Percentiles rank a stretch among this genome's conserved stretches.
Evolutionary conservation across 768 basidiomycete species (phyloP).

Genomic region (Collybiopsis luxurians): DNA sequence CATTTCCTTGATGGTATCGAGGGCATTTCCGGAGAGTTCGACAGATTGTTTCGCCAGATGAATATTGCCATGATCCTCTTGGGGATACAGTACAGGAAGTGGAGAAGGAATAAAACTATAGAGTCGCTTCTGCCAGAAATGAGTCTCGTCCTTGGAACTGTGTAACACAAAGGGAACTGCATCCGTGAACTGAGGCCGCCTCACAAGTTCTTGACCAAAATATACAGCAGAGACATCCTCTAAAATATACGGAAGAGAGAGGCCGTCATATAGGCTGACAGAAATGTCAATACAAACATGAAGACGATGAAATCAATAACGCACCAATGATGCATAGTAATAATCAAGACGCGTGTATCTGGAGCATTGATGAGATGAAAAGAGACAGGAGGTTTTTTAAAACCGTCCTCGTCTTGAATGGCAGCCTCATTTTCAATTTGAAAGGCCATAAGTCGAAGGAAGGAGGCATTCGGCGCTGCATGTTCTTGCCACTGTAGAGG

Average conservation of each 20-base stretch:
- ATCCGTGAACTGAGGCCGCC: conserved; percentile 5
- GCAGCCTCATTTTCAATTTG: conserved; percentile 1
- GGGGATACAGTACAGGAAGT: neutral
- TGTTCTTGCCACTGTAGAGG: conserved; percentile 4
- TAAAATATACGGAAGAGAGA: conserved; percentile 6
- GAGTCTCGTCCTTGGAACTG: conserved; percentile 3
- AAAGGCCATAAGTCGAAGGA: neutral
- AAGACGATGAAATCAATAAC: neutral
- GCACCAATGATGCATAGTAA: conserved; percentile 9
- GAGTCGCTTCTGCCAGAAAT: conserved; percentile 6
- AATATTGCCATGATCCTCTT: neutral
- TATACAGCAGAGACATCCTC: conserved; percentile 7
- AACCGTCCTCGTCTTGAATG: conserved; percentile 1
- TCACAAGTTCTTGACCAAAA: neutral
- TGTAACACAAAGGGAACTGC: conserved; percentile 7
- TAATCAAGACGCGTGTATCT: conserved; percentile 1
- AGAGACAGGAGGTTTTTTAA: conserved; percentile 1
- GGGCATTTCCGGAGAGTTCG: neutral
- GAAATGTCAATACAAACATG: neutral
- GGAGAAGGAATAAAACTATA: neutral
- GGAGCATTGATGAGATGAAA: conserved; percentile 6
- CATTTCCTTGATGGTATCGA: conserved; percentile 2
- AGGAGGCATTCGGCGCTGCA: neutral
- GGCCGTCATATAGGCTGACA: conserved; percentile 7
- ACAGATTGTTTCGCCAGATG: neutral